A percentile compares a stretch with the other conserved stretches of the same genome.
Conservation (phyloP, 495 filamentous ascomycete genomes). For the Aspergillus coremiiformis region DNA sequence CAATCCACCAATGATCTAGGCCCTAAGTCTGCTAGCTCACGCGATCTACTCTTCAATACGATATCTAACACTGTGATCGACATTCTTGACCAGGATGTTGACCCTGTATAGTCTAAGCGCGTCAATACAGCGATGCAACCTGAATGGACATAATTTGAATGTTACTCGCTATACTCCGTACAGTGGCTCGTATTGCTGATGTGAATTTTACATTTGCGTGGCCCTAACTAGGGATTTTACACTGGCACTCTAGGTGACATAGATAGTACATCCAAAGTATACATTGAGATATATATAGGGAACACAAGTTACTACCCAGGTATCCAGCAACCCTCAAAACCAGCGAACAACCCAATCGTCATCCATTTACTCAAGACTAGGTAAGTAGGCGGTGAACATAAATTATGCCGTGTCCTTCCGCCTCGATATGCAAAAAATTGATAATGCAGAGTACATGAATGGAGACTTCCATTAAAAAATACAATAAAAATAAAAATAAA, state of each 20-base stretch:
- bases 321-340: no score
- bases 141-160: not conserved
- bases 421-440: constrained; percentile 12
- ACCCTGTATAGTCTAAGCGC: not conserved
- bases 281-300: no score
- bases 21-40: not conserved
- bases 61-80: not conserved
- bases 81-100: not conserved
- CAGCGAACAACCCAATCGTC: no score
- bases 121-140: not conserved
- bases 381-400: constrained; percentile 1
- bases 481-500: not conserved
- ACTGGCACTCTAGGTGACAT: not conserved
- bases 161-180: not conserved
- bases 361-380: no score
- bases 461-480: not conserved
- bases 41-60: not conserved
- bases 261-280: no score
- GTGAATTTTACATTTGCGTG: not conserved
- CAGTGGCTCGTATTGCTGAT: not conserved
- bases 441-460: not conserved
- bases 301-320: no score
- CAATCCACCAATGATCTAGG: not conserved
- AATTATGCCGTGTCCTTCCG: constrained; percentile 9
- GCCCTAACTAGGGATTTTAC: no score